Conservation (phyloP, 371 early-diverging fungal genomes). For the Mortierella sp. region DNA sequence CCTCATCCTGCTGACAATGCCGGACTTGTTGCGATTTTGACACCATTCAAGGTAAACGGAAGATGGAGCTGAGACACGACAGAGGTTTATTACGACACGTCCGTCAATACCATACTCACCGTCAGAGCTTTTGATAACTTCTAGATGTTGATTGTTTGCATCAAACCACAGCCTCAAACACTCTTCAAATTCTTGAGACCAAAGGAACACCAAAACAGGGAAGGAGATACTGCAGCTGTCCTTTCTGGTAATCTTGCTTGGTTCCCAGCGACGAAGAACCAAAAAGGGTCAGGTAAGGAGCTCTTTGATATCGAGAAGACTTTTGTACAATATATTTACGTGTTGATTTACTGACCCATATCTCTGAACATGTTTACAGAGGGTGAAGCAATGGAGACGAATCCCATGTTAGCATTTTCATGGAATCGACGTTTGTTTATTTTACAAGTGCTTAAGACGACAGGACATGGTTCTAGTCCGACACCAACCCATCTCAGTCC, state of each 20-base stretch:
- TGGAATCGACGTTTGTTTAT: slow-evolving; percentile 75
- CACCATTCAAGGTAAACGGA: slow-evolving; percentile 75
- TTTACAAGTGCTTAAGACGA: slow-evolving; percentile 59
- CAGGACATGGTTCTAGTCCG: slow-evolving; percentile 17
- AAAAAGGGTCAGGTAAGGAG: slow-evolving; percentile 31
- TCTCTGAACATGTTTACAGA: slow-evolving; percentile 14
- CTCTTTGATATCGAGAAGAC: background rate
- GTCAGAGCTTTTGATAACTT: too few species aligned
- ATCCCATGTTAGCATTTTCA: slow-evolving; percentile 74
- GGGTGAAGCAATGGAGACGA: slow-evolving; percentile 46
- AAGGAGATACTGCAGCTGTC: slow-evolving; percentile 53
- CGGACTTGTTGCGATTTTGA: slow-evolving; percentile 79
- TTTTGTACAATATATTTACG: background rate
- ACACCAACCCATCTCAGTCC: slow-evolving; percentile 39
- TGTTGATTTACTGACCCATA: background rate
- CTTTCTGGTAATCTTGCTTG: slow-evolving; percentile 74
- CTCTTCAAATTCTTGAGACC: slow-evolving; percentile 74
- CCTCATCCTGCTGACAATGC: slow-evolving; percentile 75
- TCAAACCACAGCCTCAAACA: slow-evolving; percentile 81
- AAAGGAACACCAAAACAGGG: slow-evolving; percentile 54
- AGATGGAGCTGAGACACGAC: background rate
- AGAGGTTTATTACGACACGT: background rate
- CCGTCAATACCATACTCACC: background rate
- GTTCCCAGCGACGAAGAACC: slow-evolving; percentile 68
- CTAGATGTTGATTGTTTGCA: slow-evolving; percentile 79